A percentile compares a stretch with the other conserved stretches of the same genome.
Conservation (phyloP, 2,329 filamentous ascomycete genomes). For the Catunica adiposa region DNA sequence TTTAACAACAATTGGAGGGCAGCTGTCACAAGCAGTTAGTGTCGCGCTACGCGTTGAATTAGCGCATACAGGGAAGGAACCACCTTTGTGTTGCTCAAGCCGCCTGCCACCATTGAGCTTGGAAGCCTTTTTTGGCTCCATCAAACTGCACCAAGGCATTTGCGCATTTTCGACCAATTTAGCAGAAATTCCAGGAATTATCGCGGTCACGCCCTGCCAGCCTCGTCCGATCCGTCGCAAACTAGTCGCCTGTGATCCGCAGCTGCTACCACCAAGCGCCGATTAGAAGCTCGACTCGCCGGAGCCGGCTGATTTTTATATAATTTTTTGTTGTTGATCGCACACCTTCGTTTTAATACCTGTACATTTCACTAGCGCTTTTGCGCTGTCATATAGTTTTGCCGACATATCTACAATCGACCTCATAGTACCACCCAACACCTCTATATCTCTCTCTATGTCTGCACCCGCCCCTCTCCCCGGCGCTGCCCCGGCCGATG, state of each 20-base stretch:
- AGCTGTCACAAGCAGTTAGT: background rate
- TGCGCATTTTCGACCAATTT: background rate
- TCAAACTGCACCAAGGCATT: background rate
- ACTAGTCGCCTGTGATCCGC: slow-evolving; percentile 30
- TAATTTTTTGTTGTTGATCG: background rate
- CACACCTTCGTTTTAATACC: background rate
- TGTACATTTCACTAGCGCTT: background rate
- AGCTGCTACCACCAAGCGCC: slow-evolving; percentile 18
- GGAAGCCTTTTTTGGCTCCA: background rate
- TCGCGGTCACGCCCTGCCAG: slow-evolving; percentile 10
- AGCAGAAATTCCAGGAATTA: background rate
- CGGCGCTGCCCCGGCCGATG: background rate
- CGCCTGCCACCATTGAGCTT: background rate
- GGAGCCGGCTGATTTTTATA: background rate
- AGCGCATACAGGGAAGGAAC: background rate
- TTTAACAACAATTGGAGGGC: background rate
- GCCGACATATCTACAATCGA: background rate
- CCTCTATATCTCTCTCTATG: slow-evolving; percentile 2
- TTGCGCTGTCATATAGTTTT: background rate
- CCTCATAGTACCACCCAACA: background rate
- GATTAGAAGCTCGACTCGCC: slow-evolving; percentile 19
- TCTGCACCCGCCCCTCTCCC: slow-evolving; percentile 4
- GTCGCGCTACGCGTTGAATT: slow-evolving; percentile 14
- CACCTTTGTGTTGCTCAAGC: background rate
- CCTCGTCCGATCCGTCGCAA: slow-evolving; percentile 16